Evolutionary conservation across 192 early-diverging fungal species (phyloP), one percentile per base, ranked within the genome.

Genomic region (Mortierella hygrophila): DNA sequence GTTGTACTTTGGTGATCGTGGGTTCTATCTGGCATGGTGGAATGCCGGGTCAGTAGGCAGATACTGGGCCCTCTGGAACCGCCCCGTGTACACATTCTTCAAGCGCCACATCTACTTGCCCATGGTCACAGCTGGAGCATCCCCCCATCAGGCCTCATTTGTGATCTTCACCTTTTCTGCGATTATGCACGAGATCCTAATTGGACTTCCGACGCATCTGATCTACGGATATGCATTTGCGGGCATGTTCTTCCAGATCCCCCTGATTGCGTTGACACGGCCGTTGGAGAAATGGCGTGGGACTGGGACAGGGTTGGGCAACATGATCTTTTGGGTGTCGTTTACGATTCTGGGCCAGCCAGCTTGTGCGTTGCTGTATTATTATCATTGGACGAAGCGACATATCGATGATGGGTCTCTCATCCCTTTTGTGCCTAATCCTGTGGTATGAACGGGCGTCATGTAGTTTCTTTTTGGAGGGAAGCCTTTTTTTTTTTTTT

Each of bases 61-160:
- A 72, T 98, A 98, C 89, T 97, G 97, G 97, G 89, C 95, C 40
- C 90, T 96, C 40, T 98, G 97, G 97, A 98, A 98, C 91, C 91
- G 93, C 70, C 97, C 97, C 6, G 96, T 98, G 47, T 95, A 96
- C 89, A 92, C 91, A 68, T 95, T 93, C 82, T 94, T 95, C 90
- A 98, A 98, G 87, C 93, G 97, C 4, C 97, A 98, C 87, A 91
- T 98, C 26, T 97, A 96, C 89, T 73, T 97, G n/a, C 97, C 97
- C 26, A 89, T 95, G 78, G 87, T 96, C 44, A 94, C 91, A 54
- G 81, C 91, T 46, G 95, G 94, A 46, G 76, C 94, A 18, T 89
- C 90, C 21, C 93, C 95, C 40, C 76, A 81, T 11, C 82, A 83
- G 0, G 92, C 94, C 6, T 89, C 91, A 52, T 76, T 96, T 37